Evolutionary conservation across 2,329 filamentous ascomycete genomes (phyloP).

Genomic region (Hypoxylon sp.): DNA sequence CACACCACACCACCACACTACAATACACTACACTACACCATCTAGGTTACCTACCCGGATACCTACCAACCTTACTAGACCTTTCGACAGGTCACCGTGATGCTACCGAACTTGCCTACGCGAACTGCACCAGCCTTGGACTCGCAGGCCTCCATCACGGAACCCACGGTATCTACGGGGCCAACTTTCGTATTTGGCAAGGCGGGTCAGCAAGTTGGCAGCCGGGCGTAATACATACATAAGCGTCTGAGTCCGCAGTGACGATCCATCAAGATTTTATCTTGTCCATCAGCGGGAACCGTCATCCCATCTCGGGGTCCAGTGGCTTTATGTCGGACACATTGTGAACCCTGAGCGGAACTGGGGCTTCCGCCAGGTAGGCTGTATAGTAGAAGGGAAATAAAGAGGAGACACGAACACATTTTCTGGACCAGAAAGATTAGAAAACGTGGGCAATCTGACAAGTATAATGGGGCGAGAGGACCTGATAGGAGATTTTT

Average conservation of each 20-base stretch:
- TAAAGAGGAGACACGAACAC: not conserved
- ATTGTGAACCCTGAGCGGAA: constrained; percentile 24
- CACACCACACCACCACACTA: not conserved
- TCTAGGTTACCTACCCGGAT: no score
- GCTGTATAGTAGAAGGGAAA: not conserved
- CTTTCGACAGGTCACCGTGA: constrained; percentile 21
- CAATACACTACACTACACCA: no score
- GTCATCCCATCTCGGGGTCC: constrained; percentile 3
- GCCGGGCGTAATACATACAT: not conserved
- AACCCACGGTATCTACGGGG: constrained; percentile 17
- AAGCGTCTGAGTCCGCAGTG: constrained; percentile 3
- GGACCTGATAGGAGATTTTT: constrained; percentile 23
- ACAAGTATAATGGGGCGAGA: constrained; percentile 14
- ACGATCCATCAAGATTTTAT: constrained; percentile 18
- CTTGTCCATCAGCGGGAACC: constrained; percentile 7
- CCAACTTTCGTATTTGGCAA: constrained; percentile 3
- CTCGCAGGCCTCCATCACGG: constrained; percentile 23
- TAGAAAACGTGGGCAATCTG: constrained; percentile 17
- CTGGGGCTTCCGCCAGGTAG: constrained; percentile 13
- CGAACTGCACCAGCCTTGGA: constrained; percentile 24
- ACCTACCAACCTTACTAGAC: no score
- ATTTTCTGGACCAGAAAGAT: not conserved
- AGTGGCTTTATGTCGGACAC: constrained; percentile 18
- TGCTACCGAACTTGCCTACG: constrained; percentile 35
- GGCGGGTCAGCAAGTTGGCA: constrained; percentile 9